These are phyloP conservation scores for Crithidia bombi DNA, from an alignment of 208 protist species.

Conservation along the genomic window DNA sequence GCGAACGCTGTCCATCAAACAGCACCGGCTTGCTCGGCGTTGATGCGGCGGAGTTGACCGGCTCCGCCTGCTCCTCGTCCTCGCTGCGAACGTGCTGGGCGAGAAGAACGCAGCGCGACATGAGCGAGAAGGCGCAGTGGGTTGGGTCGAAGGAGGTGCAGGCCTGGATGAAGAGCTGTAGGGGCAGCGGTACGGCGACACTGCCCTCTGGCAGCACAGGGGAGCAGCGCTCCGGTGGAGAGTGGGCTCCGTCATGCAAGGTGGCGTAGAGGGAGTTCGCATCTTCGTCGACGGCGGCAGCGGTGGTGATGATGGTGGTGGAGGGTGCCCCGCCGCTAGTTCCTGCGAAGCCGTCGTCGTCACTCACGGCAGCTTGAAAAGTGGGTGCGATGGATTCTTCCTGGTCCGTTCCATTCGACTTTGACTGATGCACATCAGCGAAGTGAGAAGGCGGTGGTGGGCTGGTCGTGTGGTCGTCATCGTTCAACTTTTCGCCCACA, in stretches of 20 bases:
- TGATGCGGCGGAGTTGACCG: background rate
- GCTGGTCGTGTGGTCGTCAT: too few species aligned
- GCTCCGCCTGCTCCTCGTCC: slow-evolving; percentile 12
- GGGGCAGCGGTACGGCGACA: slow-evolving; percentile 31
- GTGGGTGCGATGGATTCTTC: too few species aligned
- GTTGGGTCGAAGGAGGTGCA: slow-evolving; percentile 58
- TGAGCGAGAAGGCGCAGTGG: slow-evolving; percentile 59
- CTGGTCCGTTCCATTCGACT: too few species aligned
- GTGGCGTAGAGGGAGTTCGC: background rate
- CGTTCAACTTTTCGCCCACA: too few species aligned
- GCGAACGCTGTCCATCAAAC: background rate
- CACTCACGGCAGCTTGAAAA: too few species aligned
- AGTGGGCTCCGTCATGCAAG: background rate
- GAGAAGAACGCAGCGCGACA: slow-evolving; percentile 65
- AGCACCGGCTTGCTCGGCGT: background rate
- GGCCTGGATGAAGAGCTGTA: slow-evolving; percentile 60
- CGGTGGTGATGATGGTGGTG: background rate
- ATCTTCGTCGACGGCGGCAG: background rate
- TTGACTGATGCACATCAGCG: too few species aligned
- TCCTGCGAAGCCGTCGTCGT: background rate
- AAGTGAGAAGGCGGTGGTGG: too few species aligned
- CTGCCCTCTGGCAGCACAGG: background rate
- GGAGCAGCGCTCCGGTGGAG: background rate
- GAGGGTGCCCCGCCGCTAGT: too few species aligned
- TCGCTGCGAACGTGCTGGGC: slow-evolving; percentile 44